A percentile compares a stretch with the other conserved stretches of the same genome.
Evolutionary conservation across 495 filamentous ascomycete species (phyloP).

Genomic region (Penicillium pulvis): DNA sequence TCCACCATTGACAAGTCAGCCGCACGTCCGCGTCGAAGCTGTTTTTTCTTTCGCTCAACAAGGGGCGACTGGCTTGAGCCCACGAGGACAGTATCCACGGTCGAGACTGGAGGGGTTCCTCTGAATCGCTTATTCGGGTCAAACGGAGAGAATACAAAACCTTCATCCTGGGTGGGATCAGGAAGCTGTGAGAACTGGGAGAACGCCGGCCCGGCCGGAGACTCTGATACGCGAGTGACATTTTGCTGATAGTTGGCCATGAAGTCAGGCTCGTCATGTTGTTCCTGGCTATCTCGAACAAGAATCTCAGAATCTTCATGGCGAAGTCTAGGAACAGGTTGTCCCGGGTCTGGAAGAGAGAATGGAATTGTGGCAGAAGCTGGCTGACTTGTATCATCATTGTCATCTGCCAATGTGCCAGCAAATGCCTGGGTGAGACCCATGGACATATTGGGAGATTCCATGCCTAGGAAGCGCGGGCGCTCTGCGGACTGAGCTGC

Average conservation of each 20-base stretch:
- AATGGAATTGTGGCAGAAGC: conserved; percentile 51
- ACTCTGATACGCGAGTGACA: conserved; percentile 43
- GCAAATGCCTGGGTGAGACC: conserved; percentile 90
- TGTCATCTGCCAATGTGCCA: conserved; percentile 79
- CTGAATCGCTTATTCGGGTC: conserved; percentile 61
- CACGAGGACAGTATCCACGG: conserved; percentile 68
- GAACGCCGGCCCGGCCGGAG: conserved; percentile 39
- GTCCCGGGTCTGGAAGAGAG: conserved; percentile 55
- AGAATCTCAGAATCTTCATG: conserved; percentile 56
- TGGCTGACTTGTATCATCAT: conserved; percentile 29
- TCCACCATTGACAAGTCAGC: conserved; percentile 35
- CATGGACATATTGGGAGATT: conserved; percentile 57
- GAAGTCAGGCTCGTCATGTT: conserved; percentile 35
- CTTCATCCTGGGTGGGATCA: conserved; percentile 84
- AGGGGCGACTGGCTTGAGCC: conserved; percentile 60
- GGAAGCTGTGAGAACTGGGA: conserved; percentile 66
- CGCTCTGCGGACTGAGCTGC: conserved; percentile 36
- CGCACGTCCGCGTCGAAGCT: conserved; percentile 53
- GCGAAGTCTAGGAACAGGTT: conserved; percentile 42
- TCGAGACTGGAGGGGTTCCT: conserved; percentile 61
- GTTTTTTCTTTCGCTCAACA: conserved; percentile 58
- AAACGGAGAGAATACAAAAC: conserved; percentile 66
- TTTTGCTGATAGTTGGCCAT: conserved; percentile 34
- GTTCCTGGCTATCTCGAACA: conserved; percentile 66
- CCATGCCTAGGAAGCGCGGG: conserved; percentile 57